A percentile compares a stretch with the other conserved stretches of the same genome.
phyloP scores from a whole-genome alignment of 2,329 filamentous ascomycete species.

The Lomentospora prolificans region DNA sequence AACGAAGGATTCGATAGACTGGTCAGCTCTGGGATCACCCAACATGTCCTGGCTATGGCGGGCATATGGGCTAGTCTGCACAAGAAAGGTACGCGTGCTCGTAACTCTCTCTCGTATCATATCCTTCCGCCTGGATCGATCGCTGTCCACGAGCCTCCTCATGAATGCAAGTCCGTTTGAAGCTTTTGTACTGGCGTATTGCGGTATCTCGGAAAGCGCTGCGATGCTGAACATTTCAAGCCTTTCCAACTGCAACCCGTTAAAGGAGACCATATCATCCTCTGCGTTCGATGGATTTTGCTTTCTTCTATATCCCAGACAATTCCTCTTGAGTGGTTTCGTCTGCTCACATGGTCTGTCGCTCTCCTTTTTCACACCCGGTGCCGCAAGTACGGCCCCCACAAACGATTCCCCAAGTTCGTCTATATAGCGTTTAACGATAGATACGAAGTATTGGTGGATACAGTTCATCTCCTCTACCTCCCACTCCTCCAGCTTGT shows the following conservation, averaged over 20 bases:
- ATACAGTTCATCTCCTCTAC: slow-evolving; percentile 8
- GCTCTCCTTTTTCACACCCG: neutral
- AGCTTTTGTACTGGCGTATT: neutral
- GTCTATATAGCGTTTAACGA: neutral
- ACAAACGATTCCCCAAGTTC: neutral
- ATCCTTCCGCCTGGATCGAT: neutral
- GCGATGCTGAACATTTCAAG: neutral
- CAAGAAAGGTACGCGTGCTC: neutral
- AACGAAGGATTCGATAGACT: too few species aligned
- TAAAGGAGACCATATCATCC: neutral
- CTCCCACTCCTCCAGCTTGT: slow-evolving; percentile 2
- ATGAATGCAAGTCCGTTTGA: neutral
- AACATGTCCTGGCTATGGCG: neutral
- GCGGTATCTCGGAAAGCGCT: neutral
- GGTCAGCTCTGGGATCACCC: neutral
- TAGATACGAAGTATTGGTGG: neutral
- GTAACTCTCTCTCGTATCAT: neutral
- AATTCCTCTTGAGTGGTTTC: neutral
- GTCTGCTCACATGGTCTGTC: too few species aligned
- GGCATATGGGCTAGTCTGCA: neutral
- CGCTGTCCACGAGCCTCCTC: neutral
- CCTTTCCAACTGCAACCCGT: neutral
- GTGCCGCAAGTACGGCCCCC: neutral
- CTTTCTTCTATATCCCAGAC: neutral
- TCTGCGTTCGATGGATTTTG: neutral